Evolutionary conservation across 306 rosid genomes (phyloP).

Genomic region (Parietaria judaica): DNA sequence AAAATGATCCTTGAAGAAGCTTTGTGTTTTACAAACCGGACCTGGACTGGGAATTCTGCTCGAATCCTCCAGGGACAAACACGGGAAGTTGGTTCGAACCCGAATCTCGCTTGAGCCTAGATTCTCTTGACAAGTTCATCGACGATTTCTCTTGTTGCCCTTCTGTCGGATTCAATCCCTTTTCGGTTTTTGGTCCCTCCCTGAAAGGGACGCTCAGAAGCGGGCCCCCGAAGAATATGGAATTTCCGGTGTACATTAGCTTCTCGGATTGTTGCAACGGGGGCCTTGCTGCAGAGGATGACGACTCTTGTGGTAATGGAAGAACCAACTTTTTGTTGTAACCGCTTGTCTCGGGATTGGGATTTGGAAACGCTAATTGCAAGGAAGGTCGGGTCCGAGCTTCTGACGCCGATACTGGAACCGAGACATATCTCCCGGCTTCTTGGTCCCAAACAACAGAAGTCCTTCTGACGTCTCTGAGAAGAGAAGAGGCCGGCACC

Average conservation of each 20-base stretch:
- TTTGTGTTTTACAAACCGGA: conserved; percentile 38
- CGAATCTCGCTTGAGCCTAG: conserved; percentile 74
- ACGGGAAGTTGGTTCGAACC: conserved; percentile 89
- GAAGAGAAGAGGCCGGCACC: conserved; percentile 59
- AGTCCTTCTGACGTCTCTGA: conserved; percentile 79
- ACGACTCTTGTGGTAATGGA: conserved; percentile 36
- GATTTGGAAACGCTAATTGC: conserved; percentile 43
- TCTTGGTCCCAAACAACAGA: conserved; percentile 99
- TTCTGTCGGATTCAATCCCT: conserved; percentile 35
- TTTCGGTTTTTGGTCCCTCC: conserved; percentile 56
- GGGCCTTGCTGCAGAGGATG: conserved; percentile 46
- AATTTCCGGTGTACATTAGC: conserved; percentile 84
- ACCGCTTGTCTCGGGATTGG: conserved; percentile 44
- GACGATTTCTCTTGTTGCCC: conserved; percentile 46
- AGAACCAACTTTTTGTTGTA: conserved; percentile 38
- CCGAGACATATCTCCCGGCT: conserved; percentile 93
- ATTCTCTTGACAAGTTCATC: conserved; percentile 49
- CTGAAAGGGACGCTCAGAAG: conserved; percentile 58
- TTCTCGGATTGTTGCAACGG: conserved; percentile 53
- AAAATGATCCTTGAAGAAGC: not conserved
- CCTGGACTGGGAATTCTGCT: conserved; percentile 44
- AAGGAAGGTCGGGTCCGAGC: conserved; percentile 50
- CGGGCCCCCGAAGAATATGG: conserved; percentile 93
- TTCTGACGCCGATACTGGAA: conserved; percentile 71
- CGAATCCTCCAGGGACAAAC: conserved; percentile 72